Conservation (phyloP, 1,284 basidiomycete genomes). For the Trichosporon inkin region DNA sequence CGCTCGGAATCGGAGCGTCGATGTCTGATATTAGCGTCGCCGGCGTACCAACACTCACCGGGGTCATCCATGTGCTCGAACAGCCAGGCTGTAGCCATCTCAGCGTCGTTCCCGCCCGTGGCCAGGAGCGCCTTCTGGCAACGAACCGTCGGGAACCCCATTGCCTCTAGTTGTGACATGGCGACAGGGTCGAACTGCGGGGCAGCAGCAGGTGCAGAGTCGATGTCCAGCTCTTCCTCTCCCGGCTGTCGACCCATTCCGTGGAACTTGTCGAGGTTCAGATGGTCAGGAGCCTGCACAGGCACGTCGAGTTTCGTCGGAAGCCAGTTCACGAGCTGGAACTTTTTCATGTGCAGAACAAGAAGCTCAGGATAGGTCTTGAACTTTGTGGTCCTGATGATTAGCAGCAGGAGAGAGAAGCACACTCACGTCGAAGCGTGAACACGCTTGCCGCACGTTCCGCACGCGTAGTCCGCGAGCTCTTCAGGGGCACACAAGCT, state of each 20-base stretch:
- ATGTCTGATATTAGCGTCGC: slow-evolving; percentile 59
- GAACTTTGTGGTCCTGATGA: slow-evolving; percentile 66
- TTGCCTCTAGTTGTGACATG: slow-evolving; percentile 68
- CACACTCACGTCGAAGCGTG: slow-evolving; percentile 60
- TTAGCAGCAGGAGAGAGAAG: background rate
- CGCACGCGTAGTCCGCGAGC: slow-evolving; percentile 64
- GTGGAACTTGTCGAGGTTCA: slow-evolving; percentile 66
- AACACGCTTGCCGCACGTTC: slow-evolving; percentile 61
- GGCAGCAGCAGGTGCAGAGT: slow-evolving; percentile 56
- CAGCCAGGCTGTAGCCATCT: slow-evolving; percentile 91
- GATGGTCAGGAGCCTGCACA: slow-evolving; percentile 62
- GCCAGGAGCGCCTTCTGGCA: slow-evolving; percentile 86
- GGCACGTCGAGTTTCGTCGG: slow-evolving; percentile 93
- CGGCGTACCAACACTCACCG: slow-evolving; percentile 55
- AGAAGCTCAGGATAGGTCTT: slow-evolving; percentile 84
- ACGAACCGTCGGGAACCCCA: slow-evolving; percentile 80
- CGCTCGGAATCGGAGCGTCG: slow-evolving; percentile 66
- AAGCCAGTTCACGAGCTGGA: slow-evolving; percentile 95
- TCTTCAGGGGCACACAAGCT: slow-evolving; percentile 63
- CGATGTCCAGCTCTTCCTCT: slow-evolving; percentile 64
- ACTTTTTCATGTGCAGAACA: slow-evolving; percentile 87
- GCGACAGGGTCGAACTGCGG: slow-evolving; percentile 63
- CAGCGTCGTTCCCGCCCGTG: slow-evolving; percentile 72
- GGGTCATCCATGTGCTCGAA: slow-evolving; percentile 94
- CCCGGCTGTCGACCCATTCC: slow-evolving; percentile 68